Evolutionary conservation across 805 yeast species (phyloP).

Genomic region (Hanseniaspora nectarophila): DNA sequence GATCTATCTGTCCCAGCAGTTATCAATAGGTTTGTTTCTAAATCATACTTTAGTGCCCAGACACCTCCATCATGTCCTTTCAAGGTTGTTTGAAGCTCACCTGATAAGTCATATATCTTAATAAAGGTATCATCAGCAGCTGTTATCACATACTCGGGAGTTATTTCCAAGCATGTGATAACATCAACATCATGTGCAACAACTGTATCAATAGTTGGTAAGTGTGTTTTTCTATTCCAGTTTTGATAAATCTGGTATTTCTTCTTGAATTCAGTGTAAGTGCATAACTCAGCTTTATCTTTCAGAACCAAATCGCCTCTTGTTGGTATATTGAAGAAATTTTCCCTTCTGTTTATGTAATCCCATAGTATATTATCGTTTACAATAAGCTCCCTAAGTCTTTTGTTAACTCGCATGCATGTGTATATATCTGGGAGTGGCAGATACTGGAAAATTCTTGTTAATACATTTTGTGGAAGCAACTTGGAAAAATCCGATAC

Average conservation of each 20-base stretch:
- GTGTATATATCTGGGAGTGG: conserved; percentile 51
- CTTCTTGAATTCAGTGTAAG: conserved; percentile 24
- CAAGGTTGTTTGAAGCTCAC: conserved; percentile 48
- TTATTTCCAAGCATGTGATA: conserved; percentile 92
- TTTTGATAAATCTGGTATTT: conserved; percentile 28
- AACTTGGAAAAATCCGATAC: conserved; percentile 59
- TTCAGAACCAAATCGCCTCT: conserved; percentile 39
- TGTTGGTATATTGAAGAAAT: conserved; percentile 26
- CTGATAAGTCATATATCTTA: conserved; percentile 64
- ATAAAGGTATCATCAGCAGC: conserved; percentile 84
- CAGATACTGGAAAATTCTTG: conserved; percentile 50
- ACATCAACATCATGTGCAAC: conserved; percentile 66
- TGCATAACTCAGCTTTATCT: conserved; percentile 24
- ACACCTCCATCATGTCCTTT: conserved; percentile 95
- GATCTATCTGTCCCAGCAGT: conserved; percentile 93
- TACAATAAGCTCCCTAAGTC: conserved; percentile 59
- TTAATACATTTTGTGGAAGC: conserved; percentile 65
- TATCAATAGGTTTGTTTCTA: conserved; percentile 56
- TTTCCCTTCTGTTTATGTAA: conserved; percentile 48
- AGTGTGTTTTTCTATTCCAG: conserved; percentile 68
- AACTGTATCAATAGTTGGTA: conserved; percentile 55
- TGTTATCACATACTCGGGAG: conserved; percentile 77
- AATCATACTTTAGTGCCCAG: conserved; percentile 88
- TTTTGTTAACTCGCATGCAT: conserved; percentile 50
- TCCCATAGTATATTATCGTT: conserved; percentile 60